Conservation (phyloP, 2,329 filamentous ascomycete genomes). For the Aspergillus brasiliensis region DNA sequence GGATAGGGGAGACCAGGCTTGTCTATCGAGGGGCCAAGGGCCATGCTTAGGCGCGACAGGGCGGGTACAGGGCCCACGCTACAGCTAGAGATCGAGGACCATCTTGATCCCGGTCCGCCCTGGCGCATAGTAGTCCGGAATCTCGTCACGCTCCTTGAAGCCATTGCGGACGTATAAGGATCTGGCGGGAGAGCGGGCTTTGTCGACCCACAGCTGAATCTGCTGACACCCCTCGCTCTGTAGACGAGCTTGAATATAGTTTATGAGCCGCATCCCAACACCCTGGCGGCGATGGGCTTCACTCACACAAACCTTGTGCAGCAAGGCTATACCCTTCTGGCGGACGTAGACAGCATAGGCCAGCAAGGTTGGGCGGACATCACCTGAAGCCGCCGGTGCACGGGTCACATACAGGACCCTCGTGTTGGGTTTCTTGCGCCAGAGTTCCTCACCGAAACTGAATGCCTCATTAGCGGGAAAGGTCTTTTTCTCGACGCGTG, state of each 20-base stretch:
- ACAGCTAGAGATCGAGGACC: slow-evolving; percentile 37
- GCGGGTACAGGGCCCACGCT: slow-evolving; percentile 26
- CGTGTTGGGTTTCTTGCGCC: slow-evolving; percentile 52
- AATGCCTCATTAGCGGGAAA: slow-evolving; percentile 56
- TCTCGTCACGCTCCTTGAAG: slow-evolving; percentile 50
- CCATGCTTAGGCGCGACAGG: slow-evolving; percentile 22
- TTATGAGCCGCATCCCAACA: slow-evolving; percentile 50
- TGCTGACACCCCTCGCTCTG: slow-evolving; percentile 50
- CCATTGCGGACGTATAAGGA: slow-evolving; percentile 49
- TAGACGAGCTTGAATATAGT: slow-evolving; percentile 46
- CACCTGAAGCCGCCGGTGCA: slow-evolving; percentile 11
- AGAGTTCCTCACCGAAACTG: slow-evolving; percentile 49
- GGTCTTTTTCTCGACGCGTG: slow-evolving; percentile 51
- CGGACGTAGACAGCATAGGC: slow-evolving; percentile 53
- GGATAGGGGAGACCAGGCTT: background rate
- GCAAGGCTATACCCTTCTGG: slow-evolving; percentile 47
- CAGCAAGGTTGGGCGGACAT: slow-evolving; percentile 30
- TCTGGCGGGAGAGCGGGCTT: slow-evolving; percentile 47
- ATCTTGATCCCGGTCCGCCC: slow-evolving; percentile 52
- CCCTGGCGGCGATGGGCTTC: slow-evolving; percentile 50
- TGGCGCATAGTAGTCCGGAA: slow-evolving; percentile 54
- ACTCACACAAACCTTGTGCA: slow-evolving; percentile 57
- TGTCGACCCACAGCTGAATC: slow-evolving; percentile 57
- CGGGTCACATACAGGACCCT: slow-evolving; percentile 42
- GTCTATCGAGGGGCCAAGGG: slow-evolving; percentile 9